Evolutionary conservation across 345 rosid genomes (phyloP), one percentile per base, ranked within the genome.

Genomic region (Eucalyptus pauciflora): DNA sequence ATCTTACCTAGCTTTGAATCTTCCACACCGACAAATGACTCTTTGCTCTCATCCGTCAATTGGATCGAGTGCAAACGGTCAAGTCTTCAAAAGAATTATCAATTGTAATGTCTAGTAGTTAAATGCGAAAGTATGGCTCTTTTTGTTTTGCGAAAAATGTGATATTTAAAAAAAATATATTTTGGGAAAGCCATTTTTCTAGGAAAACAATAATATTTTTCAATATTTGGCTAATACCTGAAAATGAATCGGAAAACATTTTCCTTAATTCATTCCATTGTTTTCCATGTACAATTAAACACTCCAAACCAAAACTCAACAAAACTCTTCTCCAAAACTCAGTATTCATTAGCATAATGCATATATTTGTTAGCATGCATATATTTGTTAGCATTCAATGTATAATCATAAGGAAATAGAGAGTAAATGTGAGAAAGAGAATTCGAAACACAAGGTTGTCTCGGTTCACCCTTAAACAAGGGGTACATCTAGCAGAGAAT

Each of bases 391-490:
- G 56, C 0, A 7, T 18, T 52, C 56, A 52, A 52, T 52, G 56
- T 52, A 52, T 52, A 52, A 7, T 52, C 56, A 52, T 52, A 18
- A 52, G 24, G 56, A 52, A 52, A 52, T 18, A 52, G 24, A 52
- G 56, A 52, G 56, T 1, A 52, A 52, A 52, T 3, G 24, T 10
- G 0, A 52, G 56, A 52, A 52, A 52, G 62, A 56, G 1, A 22
- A 56, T 56, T 56, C 1, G 6, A 56, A 52, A 7, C 5, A 56
- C 62, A 24, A 56, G 3, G 3, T 56, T 56, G 9, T 56, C 11
- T 56, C 0, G 13, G 3, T 56, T 56, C 62, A 56, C 0, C 29
- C 62, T 56, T 56, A 56, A 24, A 56, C 6, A 24, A 56, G 0
- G 0, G 62, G 1, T 56, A 8, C 62, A 56, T 56, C 12, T 24